Evolutionary conservation across 495 filamentous ascomycete genomes (phyloP).

Genomic region (Lasiosphaeriaceae sp.): DNA sequence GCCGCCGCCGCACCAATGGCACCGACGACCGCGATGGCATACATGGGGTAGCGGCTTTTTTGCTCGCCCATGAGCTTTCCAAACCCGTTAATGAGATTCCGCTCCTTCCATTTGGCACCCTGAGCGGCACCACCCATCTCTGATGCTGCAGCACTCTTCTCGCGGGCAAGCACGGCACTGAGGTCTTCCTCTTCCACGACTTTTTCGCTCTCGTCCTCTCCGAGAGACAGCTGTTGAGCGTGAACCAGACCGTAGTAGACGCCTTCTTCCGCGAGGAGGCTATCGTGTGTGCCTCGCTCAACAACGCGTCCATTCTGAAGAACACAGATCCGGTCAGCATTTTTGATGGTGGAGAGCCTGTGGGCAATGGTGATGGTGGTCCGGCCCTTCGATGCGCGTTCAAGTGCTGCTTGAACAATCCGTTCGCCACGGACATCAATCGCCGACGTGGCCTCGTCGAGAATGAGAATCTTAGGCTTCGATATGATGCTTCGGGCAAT

Average conservation of each 20-base stretch:
- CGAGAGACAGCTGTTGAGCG: conserved; percentile 46
- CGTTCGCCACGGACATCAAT: conserved; percentile 68
- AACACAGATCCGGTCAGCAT: conserved; percentile 69
- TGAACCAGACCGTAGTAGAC: conserved; percentile 51
- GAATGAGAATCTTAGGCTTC: conserved; percentile 71
- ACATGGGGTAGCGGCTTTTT: conserved; percentile 33
- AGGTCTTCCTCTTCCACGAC: conserved; percentile 37
- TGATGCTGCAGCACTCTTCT: conserved; percentile 44
- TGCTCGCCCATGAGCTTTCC: conserved; percentile 46
- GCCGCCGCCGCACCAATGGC: conserved; percentile 37
- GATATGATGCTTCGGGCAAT: conserved; percentile 68
- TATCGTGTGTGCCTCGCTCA: conserved; percentile 65
- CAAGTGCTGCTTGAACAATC: conserved; percentile 65
- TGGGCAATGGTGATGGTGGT: conserved; percentile 83
- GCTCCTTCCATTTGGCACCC: conserved; percentile 28
- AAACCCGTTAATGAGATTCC: conserved; percentile 41
- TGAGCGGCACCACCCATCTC: conserved; percentile 21
- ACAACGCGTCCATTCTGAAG: conserved; percentile 57
- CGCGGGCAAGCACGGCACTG: conserved; percentile 34
- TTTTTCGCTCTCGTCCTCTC: conserved; percentile 26
- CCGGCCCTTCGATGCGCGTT: conserved; percentile 60
- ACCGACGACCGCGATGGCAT: conserved; percentile 32
- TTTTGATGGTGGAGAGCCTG: conserved; percentile 63
- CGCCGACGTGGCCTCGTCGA: conserved; percentile 80
- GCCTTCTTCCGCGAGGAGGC: conserved; percentile 54